Conservation (phyloP, 768 basidiomycete species). For the Lyophyllum atratum region DNA sequence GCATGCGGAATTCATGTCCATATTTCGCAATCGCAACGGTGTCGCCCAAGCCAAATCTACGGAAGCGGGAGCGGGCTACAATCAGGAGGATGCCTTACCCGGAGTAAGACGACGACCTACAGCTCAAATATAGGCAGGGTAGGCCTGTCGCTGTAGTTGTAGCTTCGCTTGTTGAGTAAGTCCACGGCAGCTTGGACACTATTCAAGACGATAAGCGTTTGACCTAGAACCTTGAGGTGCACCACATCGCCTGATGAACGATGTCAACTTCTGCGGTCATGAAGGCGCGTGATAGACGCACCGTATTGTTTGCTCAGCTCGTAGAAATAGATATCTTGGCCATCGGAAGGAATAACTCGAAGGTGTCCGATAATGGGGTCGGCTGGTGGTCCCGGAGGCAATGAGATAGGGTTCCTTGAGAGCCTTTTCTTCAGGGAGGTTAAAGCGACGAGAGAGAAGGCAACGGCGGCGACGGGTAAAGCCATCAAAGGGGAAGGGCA, state of each 20-base stretch:
- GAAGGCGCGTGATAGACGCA: background rate
- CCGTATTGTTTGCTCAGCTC: background rate
- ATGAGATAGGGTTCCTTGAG: background rate
- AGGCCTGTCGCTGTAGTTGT: slow-evolving; percentile 25
- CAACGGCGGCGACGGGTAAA: background rate
- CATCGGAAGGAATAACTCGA: background rate
- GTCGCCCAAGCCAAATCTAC: background rate
- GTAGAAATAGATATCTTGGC: background rate
- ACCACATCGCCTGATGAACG: slow-evolving; percentile 21
- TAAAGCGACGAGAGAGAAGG: background rate
- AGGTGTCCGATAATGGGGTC: background rate
- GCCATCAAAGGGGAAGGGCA: background rate
- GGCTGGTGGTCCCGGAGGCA: background rate
- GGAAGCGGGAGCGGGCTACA: background rate
- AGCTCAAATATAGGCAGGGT: slow-evolving; percentile 12
- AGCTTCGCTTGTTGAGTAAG: slow-evolving; percentile 22
- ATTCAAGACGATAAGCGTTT: slow-evolving; percentile 22
- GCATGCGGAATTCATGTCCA: slow-evolving; percentile 21
- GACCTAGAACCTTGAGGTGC: slow-evolving; percentile 22
- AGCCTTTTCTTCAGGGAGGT: background rate
- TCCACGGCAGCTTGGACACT: slow-evolving; percentile 25
- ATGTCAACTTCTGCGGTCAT: background rate
- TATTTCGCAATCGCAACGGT: slow-evolving; percentile 15
- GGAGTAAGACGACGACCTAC: background rate
- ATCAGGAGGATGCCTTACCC: background rate